Evolutionary conservation across 2,329 filamentous ascomycete genomes (phyloP).

Genomic region (Colletotrichum chlorophyti): DNA sequence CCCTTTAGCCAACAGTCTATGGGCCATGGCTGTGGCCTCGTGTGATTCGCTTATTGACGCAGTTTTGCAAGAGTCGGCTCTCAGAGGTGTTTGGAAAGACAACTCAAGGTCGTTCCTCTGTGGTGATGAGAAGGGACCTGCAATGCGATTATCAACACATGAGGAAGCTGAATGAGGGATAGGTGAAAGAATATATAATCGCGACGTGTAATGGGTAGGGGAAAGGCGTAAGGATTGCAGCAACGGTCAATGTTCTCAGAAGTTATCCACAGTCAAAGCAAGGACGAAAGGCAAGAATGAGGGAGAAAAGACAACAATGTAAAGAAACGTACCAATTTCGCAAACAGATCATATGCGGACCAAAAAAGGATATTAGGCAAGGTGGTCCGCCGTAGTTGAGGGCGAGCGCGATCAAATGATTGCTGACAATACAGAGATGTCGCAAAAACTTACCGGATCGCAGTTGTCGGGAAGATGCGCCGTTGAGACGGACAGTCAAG

Average conservation of each 20-base stretch:
- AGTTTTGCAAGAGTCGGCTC: conserved; percentile 2
- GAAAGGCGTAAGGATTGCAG: too few species aligned
- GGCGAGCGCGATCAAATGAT: conserved; percentile 35
- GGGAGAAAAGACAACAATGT: not conserved
- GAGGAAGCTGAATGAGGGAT: not conserved
- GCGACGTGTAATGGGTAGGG: too few species aligned
- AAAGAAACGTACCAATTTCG: conserved; percentile 34
- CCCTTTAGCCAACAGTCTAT: conserved; percentile 56
- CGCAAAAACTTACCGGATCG: conserved; percentile 20
- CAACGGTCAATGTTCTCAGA: too few species aligned
- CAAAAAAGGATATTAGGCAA: conserved; percentile 13
- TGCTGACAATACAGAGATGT: conserved; percentile 32
- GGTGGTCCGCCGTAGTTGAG: conserved; percentile 16
- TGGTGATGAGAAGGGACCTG: conserved; percentile 8
- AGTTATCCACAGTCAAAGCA: too few species aligned
- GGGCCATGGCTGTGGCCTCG: conserved; percentile 46
- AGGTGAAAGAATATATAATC: too few species aligned
- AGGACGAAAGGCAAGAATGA: not conserved
- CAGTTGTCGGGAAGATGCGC: conserved; percentile 23
- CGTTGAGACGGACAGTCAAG: conserved; percentile 23
- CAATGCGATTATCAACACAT: conserved; percentile 8
- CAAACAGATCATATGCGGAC: conserved; percentile 37
- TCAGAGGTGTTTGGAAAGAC: not conserved
- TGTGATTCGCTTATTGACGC: not conserved
- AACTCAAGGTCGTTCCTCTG: not conserved